A percentile compares a stretch with the other conserved stretches of the same genome.
These are phyloP conservation scores for Phytophthora syringae DNA, from an alignment of 352 stramenopile genomes.

Conservation along the genomic window DNA sequence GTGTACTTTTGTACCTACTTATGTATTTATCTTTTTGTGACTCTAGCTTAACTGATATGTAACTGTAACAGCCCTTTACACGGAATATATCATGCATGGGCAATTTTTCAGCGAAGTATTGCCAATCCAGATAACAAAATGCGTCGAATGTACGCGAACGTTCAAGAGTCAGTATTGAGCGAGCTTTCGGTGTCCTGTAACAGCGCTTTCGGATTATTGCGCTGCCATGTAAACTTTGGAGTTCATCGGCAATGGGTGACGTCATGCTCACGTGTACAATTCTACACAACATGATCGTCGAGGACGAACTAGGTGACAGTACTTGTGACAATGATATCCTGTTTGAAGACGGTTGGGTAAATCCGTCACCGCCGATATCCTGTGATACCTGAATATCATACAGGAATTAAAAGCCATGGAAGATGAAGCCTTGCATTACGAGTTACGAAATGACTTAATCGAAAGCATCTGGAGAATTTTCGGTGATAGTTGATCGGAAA, in stretches of 20 bases:
- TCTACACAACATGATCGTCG: slow-evolving; percentile 14
- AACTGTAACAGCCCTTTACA: too few relatives aligned
- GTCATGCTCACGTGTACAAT: slow-evolving; percentile 10
- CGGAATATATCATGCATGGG: slow-evolving; percentile 1
- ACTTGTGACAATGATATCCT: not conserved
- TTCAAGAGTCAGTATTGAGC: slow-evolving; percentile 1
- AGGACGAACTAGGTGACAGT: slow-evolving; percentile 5
- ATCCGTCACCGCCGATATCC: not conserved
- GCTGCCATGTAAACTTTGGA: not conserved
- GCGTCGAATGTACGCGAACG: not conserved
- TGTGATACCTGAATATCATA: not conserved
- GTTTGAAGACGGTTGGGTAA: not conserved
- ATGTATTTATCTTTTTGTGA: too few relatives aligned
- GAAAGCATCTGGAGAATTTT: not conserved
- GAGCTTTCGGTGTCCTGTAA: not conserved
- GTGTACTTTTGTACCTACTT: too few relatives aligned
- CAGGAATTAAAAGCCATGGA: not conserved
- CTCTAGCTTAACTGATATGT: too few relatives aligned
- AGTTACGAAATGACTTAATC: not conserved
- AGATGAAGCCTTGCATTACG: not conserved
- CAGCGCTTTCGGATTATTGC: not conserved
- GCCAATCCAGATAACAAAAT: not conserved
- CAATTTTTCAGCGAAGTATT: not conserved
- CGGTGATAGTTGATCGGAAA: not conserved
- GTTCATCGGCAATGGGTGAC: not conserved